phyloP scores from a whole-genome alignment of 805 yeast species.

The Candida silvicultrix region DNA sequence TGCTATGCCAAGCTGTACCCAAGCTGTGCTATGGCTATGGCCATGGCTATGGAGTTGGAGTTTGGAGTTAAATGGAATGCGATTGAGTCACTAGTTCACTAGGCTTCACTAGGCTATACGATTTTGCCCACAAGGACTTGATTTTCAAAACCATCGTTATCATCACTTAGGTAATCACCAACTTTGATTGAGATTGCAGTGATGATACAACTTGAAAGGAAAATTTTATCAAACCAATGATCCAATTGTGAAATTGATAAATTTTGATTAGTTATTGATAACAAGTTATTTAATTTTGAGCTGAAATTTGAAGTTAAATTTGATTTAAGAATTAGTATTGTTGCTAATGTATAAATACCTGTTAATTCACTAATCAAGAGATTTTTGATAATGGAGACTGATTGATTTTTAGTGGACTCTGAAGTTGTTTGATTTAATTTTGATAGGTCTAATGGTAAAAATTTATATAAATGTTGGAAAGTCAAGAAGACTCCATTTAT shows the following conservation, averaged over 20 bases:
- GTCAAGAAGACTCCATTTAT: constrained; percentile 60
- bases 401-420: constrained; percentile 6
- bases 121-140: constrained; percentile 7
- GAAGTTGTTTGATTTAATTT: constrained; percentile 8
- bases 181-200: constrained; percentile 19
- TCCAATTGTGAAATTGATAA: constrained; percentile 24
- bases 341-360: constrained; percentile 34
- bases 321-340: constrained; percentile 32
- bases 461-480: constrained; percentile 42
- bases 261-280: constrained; percentile 22
- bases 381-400: constrained; percentile 33
- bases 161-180: constrained; percentile 14
- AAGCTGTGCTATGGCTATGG: too few species aligned
- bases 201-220: constrained; percentile 24
- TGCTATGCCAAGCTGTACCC: too few species aligned
- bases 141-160: constrained; percentile 17
- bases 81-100: too few species aligned
- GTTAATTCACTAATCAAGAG: constrained; percentile 30
- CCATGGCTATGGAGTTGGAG: too few species aligned
- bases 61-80: too few species aligned
- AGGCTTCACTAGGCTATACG: too few species aligned
- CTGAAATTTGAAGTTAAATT: constrained; percentile 29
- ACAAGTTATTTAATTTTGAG: constrained; percentile 23
- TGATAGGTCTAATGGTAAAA: constrained; percentile 30
- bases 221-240: constrained; percentile 35